Conservation (phyloP, 495 filamentous ascomycete genomes). For the Alectoria sarmentosa region DNA sequence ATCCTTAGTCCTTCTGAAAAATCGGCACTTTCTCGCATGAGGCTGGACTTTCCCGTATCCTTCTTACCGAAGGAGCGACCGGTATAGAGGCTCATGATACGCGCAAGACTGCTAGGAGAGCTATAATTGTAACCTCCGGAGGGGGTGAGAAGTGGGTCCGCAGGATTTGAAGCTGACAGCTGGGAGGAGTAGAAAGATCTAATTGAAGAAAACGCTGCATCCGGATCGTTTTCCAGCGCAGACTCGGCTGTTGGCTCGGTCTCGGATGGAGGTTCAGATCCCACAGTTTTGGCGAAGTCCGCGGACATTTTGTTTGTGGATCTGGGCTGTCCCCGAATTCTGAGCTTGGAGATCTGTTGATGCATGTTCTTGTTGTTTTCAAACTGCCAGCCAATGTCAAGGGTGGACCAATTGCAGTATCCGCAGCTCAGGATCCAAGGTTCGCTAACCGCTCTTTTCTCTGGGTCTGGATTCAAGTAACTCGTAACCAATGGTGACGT, state of each 20-base stretch:
- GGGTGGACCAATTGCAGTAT: constrained; percentile 87
- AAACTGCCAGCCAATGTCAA: constrained; percentile 84
- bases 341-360: constrained; percentile 58
- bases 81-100: constrained; percentile 89
- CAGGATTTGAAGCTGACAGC: constrained; percentile 49
- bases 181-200: constrained; percentile 70
- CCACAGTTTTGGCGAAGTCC: not conserved
- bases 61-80: constrained; percentile 56
- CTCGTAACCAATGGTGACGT: constrained; percentile 71
- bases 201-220: constrained; percentile 44
- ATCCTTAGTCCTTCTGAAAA: constrained; percentile 60
- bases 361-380: constrained; percentile 81
- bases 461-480: constrained; percentile 52
- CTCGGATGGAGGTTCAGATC: constrained; percentile 4
- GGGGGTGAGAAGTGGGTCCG: constrained; percentile 42
- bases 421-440: constrained; percentile 77
- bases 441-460: constrained; percentile 38
- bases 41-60: constrained; percentile 54
- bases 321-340: constrained; percentile 9
- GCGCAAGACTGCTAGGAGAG: constrained; percentile 71
- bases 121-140: constrained; percentile 56
- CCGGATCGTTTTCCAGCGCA: constrained; percentile 35
- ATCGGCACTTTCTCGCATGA: constrained; percentile 73
- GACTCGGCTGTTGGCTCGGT: not conserved
- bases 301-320: constrained; percentile 25